These are phyloP conservation scores for Carex littledalei DNA, from an alignment of 176 grass and related monocot genomes.

Conservation along the genomic window DNA sequence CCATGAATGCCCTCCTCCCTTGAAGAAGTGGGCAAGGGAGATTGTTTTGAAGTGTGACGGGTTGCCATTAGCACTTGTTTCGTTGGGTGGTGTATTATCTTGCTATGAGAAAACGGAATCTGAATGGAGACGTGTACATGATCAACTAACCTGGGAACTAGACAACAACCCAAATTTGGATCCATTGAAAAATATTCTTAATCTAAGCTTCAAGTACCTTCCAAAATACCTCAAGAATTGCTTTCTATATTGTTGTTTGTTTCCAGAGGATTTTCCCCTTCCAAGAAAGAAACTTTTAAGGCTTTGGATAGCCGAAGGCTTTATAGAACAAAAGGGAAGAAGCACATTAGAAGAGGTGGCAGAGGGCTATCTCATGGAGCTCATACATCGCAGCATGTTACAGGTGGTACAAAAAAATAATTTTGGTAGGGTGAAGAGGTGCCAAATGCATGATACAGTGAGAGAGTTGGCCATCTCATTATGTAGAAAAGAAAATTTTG, in stretches of 20 bases:
- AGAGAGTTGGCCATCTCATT: neutral
- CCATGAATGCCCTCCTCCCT: neutral
- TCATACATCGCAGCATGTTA: slow-evolving; percentile 23
- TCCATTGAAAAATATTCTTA: slow-evolving; percentile 20
- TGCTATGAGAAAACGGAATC: neutral
- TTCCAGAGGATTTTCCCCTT: slow-evolving; percentile 31
- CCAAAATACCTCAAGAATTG: slow-evolving; percentile 33
- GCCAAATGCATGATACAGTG: slow-evolving; percentile 26
- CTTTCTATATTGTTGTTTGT: slow-evolving; percentile 37
- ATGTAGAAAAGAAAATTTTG: slow-evolving; percentile 13
- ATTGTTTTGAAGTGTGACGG: slow-evolving; percentile 30
- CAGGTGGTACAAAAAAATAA: slow-evolving; percentile 17
- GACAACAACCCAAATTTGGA: neutral
- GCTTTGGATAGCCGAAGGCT: slow-evolving; percentile 30
- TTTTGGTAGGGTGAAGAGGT: neutral
- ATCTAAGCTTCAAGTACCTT: slow-evolving; percentile 8
- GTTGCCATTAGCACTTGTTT: slow-evolving; percentile 20
- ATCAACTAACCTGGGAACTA: slow-evolving; percentile 28
- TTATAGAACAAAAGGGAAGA: neutral
- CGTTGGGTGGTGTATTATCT: slow-evolving; percentile 20
- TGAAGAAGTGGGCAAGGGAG: neutral
- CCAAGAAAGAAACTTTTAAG: slow-evolving; percentile 9
- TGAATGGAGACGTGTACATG: slow-evolving; percentile 23
- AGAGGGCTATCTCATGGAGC: slow-evolving; percentile 24
- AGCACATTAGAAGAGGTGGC: slow-evolving; percentile 22